Evolutionary conservation across 1,284 basidiomycete species (phyloP), one percentile per base, ranked within the genome.

Genomic region (Takashimella tepidaria): DNA sequence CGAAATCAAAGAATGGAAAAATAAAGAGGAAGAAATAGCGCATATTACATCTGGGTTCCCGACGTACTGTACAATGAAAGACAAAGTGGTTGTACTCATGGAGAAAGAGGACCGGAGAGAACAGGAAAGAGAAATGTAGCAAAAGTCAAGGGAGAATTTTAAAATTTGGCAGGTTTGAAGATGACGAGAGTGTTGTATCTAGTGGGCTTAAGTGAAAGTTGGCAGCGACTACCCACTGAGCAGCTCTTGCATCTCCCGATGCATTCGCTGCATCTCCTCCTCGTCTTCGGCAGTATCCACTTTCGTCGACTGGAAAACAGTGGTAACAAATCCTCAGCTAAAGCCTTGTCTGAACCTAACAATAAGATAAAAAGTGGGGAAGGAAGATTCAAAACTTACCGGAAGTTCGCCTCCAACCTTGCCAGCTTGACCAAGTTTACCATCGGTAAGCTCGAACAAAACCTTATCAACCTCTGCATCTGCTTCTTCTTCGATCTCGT

Each of bases 401-500:
- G 92, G 92, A 59, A 91, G 74, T 50, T 86, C 85, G 37, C 80
- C 82, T 45, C 82, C 83, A 47, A 87, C 89, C 24, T 81, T 75
- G 5, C 87, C 88, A 47, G 83, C 87, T 71, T 88, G 83, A 5
- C 92, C 92, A 3, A 97, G 80, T 77, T 97, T 97, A 59, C 95
- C 96, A 65, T 97, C 87, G 5, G 96, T 99, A 56, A 99, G 81
- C 58, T 98, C 91, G 66, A 87, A 97, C 41, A 99, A 74, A 3
- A 99, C 90, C 72, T 95, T 97, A 73, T 98, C 95, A 11, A 99
- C 91, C 70, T 98, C 96, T 20, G 84, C 90, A 67, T 98, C 91
- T 0, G 96, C 96, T 75, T 98, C 96, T 63, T 95, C 92, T 67
- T 96, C 92, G 47, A 98, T 74, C 63, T 93, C 93, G 50, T 96